Base-by-base conservation (phyloP, 768 basidiomycete species). In the Atractiella rhizophila region DNA sequence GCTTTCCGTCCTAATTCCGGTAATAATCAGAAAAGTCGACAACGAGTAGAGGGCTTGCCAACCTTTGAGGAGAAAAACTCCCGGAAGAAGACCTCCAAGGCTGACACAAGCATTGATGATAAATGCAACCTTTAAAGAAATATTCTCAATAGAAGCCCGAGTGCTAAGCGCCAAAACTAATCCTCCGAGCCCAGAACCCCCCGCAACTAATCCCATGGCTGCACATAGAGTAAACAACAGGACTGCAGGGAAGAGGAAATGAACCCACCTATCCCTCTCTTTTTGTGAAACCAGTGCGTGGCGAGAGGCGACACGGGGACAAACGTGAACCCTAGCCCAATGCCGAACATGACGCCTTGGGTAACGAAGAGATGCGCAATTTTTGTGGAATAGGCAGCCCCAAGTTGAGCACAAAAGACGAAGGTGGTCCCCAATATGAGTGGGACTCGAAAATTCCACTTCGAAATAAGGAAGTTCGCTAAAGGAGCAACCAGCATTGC, bases 81-180 rank as follows among this genome's bases (percentile, higher is more conserved):
- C 45, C 11, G 59, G 59, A 16, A 57, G 32, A 7, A 57, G 42
- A 24, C 55, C 51, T 0, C 46, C 52, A 8, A 48, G 36, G 15
- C 54, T 54, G 21, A 58, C 51, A 4, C 54, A 39, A 4, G 56
- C 59, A 37, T 60, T 60, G 48, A 59, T 55, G 52, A 58, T 27
- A 51, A 51, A 46, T 43, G 58, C 40, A 54, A 53, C 37, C 52
- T 53, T 26, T 32, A 49, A 29, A 32, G 51, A 25, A 42, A 55
- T 29, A 46, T 39, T 37, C 50, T 57, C 48, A 46, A 51, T 47
- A 19, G 35, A 31, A 4, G 36, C 37, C 21, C 48, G 44, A 4
- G 47, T 52, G 4, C 42, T 48, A 25, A 45, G 41, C 24, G 51
- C 51, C 26, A 50, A 48, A 13, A 49, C 11, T 16, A 52, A 29